These are phyloP conservation scores for Nakazawaea peltata DNA, from an alignment of 805 yeast species.

Conservation along the genomic window DNA sequence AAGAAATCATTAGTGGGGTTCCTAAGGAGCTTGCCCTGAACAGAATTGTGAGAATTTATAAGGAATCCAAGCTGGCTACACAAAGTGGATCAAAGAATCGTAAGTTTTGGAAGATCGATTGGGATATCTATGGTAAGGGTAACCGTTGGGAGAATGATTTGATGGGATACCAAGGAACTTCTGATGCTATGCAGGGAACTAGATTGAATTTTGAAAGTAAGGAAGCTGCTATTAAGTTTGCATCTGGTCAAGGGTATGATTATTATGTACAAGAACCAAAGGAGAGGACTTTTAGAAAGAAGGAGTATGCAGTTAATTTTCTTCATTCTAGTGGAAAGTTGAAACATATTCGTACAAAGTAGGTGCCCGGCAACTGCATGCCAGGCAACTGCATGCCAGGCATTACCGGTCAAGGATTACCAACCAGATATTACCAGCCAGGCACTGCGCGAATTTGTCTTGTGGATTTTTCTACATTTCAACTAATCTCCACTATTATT, in stretches of 20 bases:
- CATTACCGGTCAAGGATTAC: too few relatives aligned
- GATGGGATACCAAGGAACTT: conserved; percentile 76
- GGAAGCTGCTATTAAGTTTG: conserved; percentile 73
- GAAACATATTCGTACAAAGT: conserved; percentile 78
- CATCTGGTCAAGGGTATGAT: conserved; percentile 81
- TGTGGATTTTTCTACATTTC: neutral
- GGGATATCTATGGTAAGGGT: conserved; percentile 72
- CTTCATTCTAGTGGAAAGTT: conserved; percentile 60
- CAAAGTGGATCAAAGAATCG: conserved; percentile 59
- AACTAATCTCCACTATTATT: neutral
- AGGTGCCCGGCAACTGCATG: too few relatives aligned
- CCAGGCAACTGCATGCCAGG: too few relatives aligned
- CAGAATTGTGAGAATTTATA: conserved; percentile 69
- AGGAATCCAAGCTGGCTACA: conserved; percentile 74
- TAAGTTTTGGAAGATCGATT: conserved; percentile 65
- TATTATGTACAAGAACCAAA: conserved; percentile 79
- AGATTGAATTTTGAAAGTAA: conserved; percentile 64
- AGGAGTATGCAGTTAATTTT: conserved; percentile 69
- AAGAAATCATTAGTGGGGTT: conserved; percentile 70
- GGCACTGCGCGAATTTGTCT: neutral
- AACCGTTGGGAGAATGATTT: conserved; percentile 87
- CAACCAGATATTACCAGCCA: too few relatives aligned
- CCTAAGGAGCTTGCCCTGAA: conserved; percentile 54
- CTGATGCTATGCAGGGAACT: conserved; percentile 79
- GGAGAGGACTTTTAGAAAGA: conserved; percentile 61